These are phyloP conservation scores for Tremellales sp. DNA, from an alignment of 1,284 basidiomycete genomes.

Conservation along the genomic window DNA sequence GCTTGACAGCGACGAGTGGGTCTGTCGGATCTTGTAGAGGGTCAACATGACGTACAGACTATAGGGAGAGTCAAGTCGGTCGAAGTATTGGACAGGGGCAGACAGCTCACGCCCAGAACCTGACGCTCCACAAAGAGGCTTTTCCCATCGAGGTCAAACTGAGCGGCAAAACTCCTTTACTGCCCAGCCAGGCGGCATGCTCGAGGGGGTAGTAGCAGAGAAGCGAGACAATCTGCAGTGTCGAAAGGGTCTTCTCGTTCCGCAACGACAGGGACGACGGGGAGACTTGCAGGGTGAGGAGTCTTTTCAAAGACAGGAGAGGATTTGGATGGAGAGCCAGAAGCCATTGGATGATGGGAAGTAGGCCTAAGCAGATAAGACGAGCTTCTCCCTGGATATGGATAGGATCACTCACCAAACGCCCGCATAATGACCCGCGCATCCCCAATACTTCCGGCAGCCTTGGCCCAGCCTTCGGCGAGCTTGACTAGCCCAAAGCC, in stretches of 20 bases:
- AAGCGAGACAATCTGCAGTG: constrained; percentile 38
- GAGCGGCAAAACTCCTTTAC: constrained; percentile 39
- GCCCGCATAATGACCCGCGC: constrained; percentile 45
- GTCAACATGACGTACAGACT: constrained; percentile 42
- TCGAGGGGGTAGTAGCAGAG: constrained; percentile 44
- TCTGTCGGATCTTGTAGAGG: constrained; percentile 27
- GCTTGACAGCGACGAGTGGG: constrained; percentile 18
- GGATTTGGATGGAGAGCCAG: constrained; percentile 37
- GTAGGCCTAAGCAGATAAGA: constrained; percentile 21
- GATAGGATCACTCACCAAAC: constrained; percentile 33
- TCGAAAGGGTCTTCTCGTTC: constrained; percentile 32
- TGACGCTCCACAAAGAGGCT: constrained; percentile 34
- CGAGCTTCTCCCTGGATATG: background rate
- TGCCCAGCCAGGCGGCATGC: constrained; percentile 39
- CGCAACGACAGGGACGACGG: constrained; percentile 7
- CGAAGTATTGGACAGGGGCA: background rate
- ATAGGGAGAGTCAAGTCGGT: background rate
- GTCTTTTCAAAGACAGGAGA: constrained; percentile 17
- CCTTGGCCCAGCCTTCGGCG: constrained; percentile 32
- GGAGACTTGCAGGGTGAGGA: constrained; percentile 9
- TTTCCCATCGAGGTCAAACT: constrained; percentile 16
- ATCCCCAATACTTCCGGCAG: constrained; percentile 35
- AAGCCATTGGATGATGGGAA: constrained; percentile 40
- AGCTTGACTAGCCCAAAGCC: constrained; percentile 22
- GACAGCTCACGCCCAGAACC: constrained; percentile 47